Conservation (phyloP, 1,284 basidiomycete genomes). For the Kwoniella shivajii region DNA sequence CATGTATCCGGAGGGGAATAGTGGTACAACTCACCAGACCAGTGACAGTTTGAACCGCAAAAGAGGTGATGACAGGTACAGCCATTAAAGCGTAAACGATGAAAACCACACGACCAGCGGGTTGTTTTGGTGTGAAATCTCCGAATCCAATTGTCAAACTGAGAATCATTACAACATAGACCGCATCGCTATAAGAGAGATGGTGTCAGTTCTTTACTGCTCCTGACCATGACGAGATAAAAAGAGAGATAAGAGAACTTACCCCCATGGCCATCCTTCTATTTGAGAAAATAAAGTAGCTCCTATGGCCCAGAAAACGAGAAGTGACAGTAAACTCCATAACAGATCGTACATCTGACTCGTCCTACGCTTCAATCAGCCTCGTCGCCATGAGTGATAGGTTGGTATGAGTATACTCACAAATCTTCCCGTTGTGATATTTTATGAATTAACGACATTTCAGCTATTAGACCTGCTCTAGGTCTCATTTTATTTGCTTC, state of each 20-base stretch:
- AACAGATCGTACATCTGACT: conserved; percentile 50
- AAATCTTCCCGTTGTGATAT: conserved; percentile 48
- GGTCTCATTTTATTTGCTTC: conserved; percentile 36
- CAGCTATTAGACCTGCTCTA: conserved; percentile 44
- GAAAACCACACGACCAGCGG: conserved; percentile 50
- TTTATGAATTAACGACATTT: conserved; percentile 51
- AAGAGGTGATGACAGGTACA: conserved; percentile 56
- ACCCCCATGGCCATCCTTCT: conserved; percentile 53
- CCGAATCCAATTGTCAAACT: conserved; percentile 53
- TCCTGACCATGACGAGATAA: too few species aligned
- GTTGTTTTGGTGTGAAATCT: conserved; percentile 43
- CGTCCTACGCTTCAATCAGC: conserved; percentile 29
- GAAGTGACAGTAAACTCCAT: conserved; percentile 45
- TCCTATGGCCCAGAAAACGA: conserved; percentile 52
- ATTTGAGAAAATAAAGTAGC: conserved; percentile 48
- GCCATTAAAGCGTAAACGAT: conserved; percentile 55
- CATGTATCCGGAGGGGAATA: too few species aligned
- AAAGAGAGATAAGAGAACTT: conserved; percentile 9
- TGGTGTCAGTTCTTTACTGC: conserved; percentile 1
- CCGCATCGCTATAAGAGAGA: conserved; percentile 23
- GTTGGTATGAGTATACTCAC: conserved; percentile 23
- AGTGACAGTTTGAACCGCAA: conserved; percentile 56
- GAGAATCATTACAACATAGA: conserved; percentile 46
- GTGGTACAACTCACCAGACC: conserved; percentile 50
- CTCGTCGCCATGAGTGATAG: too few species aligned